A percentile compares a stretch with the other conserved stretches of the same genome.
These are phyloP conservation scores for Cenchrus purpureus DNA, from an alignment of 176 grass and related monocot species.

Conservation along the genomic window DNA sequence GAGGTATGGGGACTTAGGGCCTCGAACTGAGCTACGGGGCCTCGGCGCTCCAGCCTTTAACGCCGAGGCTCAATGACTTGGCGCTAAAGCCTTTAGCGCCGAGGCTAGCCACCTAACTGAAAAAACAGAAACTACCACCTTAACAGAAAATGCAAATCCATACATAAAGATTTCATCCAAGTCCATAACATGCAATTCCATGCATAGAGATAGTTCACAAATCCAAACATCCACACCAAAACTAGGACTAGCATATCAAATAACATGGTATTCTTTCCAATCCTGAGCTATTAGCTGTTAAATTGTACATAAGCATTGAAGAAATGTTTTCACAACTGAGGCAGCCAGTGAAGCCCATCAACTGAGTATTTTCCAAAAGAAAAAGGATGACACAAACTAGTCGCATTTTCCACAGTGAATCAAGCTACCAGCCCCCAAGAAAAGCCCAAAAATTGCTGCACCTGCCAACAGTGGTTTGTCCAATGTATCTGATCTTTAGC, in stretches of 20 bases:
- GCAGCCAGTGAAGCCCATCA: background rate
- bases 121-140: no score
- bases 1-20: no score
- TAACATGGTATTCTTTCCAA: constrained; percentile 33
- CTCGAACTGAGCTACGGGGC: no score
- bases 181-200: no score
- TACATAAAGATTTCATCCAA: no score
- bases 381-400: constrained; percentile 44
- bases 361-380: constrained; percentile 5
- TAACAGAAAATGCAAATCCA: no score
- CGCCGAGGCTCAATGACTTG: no score
- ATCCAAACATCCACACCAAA: background rate
- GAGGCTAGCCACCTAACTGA: no score
- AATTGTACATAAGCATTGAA: constrained; percentile 42
- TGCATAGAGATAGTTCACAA: no score
- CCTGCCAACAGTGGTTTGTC: constrained; percentile 77
- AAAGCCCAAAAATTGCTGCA: constrained; percentile 83
- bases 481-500: constrained; percentile 93
- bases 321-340: background rate
- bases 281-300: constrained; percentile 32
- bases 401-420: constrained; percentile 94
- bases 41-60: no score
- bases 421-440: constrained; percentile 96
- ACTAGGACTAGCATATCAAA: constrained; percentile 3
- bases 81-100: no score